Evolutionary conservation across 2,329 filamentous ascomycete genomes (phyloP).

Genomic region (Microascus cirrosus): DNA sequence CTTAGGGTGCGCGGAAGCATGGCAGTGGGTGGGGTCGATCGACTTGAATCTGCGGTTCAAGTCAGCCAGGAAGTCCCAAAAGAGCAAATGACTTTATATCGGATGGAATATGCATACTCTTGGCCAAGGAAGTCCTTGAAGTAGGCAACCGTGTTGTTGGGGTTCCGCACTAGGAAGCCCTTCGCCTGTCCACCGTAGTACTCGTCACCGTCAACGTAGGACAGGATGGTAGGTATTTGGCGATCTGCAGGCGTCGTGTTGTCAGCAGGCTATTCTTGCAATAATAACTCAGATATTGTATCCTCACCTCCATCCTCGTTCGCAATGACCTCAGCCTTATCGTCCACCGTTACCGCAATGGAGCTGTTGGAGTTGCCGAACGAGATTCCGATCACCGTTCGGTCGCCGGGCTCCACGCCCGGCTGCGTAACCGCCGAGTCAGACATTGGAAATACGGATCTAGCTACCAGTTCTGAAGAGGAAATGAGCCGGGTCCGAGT

Average conservation of each 20-base stretch:
- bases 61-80: constrained; percentile 1
- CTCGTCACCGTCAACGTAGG: constrained; percentile 92
- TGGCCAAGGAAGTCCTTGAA: constrained; percentile 94
- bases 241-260: constrained; percentile 51
- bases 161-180: constrained; percentile 82
- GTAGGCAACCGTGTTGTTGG: constrained; percentile 85
- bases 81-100: not conserved
- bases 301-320: constrained; percentile 89
- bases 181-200: constrained; percentile 96
- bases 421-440: constrained; percentile 24
- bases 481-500: not conserved
- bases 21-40: constrained; percentile 91
- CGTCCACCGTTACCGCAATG: constrained; percentile 85
- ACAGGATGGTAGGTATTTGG: constrained; percentile 89
- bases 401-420: constrained; percentile 42
- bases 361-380: constrained; percentile 99
- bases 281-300: not conserved
- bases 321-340: constrained; percentile 94
- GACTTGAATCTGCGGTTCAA: constrained; percentile 56
- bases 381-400: constrained; percentile 80
- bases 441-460: constrained; percentile 8
- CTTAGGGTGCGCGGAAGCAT: constrained; percentile 83
- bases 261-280: not conserved
- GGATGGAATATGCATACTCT: constrained; percentile 48
- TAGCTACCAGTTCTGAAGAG: not conserved